These are phyloP conservation scores for Leptographium radiaticola DNA, from an alignment of 2,329 filamentous ascomycete species.

Conservation along the genomic window DNA sequence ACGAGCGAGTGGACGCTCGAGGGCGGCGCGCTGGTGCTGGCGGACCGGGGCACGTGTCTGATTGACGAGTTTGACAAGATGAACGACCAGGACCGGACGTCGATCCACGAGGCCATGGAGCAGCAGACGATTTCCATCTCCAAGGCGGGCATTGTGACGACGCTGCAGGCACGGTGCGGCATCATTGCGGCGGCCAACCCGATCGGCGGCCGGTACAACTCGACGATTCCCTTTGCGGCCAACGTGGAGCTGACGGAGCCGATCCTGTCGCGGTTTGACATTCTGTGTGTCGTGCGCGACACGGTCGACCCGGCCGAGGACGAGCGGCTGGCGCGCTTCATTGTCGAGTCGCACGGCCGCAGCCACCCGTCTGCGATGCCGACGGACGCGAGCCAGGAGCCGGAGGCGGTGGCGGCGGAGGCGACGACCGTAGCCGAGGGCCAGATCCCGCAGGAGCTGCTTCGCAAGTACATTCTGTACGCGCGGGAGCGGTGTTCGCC, in stretches of 20 bases:
- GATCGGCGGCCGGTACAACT: constrained; percentile 91
- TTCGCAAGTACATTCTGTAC: constrained; percentile 95
- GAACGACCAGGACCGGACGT: constrained; percentile 97
- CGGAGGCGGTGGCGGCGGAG: constrained; percentile 12
- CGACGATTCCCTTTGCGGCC: constrained; percentile 85
- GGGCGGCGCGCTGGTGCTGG: constrained; percentile 86
- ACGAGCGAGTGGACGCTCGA: constrained; percentile 97
- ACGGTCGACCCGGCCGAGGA: constrained; percentile 88
- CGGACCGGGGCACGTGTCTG: constrained; percentile 85
- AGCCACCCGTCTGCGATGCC: constrained; percentile 52
- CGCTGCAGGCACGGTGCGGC: constrained; percentile 85
- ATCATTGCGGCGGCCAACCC: constrained; percentile 96
- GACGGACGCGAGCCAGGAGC: neutral
- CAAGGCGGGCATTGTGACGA: constrained; percentile 96
- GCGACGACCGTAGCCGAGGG: constrained; percentile 31
- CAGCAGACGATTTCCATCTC: constrained; percentile 99
- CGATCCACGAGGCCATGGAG: constrained; percentile 99
- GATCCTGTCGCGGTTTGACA: constrained; percentile 95
- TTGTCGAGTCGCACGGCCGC: constrained; percentile 84
- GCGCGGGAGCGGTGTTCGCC: constrained; percentile 79
- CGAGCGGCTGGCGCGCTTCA: constrained; percentile 85
- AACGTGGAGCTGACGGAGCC: constrained; percentile 97
- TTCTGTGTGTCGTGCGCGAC: constrained; percentile 89
- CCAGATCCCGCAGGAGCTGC: constrained; percentile 77
- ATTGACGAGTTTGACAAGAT: constrained; percentile 99